Evolutionary conservation across 2,329 filamentous ascomycete genomes (phyloP).

Genomic region (Ceratocystis albifundus): DNA sequence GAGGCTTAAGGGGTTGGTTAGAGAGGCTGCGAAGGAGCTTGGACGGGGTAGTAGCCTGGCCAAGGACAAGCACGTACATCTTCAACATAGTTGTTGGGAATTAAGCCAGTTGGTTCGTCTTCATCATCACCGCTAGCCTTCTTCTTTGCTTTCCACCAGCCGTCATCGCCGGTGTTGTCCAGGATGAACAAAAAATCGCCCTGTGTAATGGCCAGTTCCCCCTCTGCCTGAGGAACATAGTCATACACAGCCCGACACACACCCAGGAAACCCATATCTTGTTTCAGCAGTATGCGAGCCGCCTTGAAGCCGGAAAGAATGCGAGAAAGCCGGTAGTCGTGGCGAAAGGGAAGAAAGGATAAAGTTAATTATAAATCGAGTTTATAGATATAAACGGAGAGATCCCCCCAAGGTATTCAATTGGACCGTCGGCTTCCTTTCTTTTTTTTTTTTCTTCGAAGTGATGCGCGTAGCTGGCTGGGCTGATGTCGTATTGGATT

Average conservation of each 20-base stretch:
- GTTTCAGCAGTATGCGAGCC: not conserved
- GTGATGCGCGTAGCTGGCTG: constrained; percentile 5
- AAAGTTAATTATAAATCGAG: not conserved
- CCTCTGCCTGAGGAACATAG: constrained; percentile 75
- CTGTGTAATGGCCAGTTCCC: constrained; percentile 73
- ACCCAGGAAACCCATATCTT: constrained; percentile 74
- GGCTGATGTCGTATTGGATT: not conserved
- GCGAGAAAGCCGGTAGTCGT: not conserved
- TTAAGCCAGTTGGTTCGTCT: constrained; percentile 77
- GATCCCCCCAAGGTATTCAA: not conserved
- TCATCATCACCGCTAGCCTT: constrained; percentile 72
- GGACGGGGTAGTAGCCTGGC: not conserved
- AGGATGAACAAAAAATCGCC: constrained; percentile 82
- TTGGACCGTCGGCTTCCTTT: not conserved
- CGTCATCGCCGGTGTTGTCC: constrained; percentile 63
- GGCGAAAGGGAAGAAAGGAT: not conserved
- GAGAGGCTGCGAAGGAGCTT: not conserved
- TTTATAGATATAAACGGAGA: not conserved
- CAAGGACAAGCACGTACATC: constrained; percentile 45
- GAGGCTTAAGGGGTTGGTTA: not conserved
- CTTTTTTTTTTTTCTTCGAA: too few relatives aligned
- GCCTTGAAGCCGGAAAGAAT: not conserved
- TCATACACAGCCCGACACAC: constrained; percentile 88
- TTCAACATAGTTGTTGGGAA: constrained; percentile 92
- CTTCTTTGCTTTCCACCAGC: constrained; percentile 97